Conservation (phyloP, 169 alveolate species). For the Cryptosporidium viatorum region DNA sequence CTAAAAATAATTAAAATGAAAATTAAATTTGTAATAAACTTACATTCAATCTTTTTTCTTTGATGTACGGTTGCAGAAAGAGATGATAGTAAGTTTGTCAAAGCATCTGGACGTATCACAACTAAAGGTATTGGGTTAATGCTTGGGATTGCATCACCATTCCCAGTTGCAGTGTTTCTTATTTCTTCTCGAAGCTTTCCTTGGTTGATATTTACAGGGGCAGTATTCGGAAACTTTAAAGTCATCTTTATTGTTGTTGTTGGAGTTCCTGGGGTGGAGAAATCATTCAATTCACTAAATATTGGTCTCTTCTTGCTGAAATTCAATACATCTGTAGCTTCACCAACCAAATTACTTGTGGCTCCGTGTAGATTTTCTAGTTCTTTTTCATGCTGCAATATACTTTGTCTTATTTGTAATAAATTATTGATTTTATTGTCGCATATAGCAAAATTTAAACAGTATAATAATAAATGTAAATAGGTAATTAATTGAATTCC, state of each 20-base stretch:
- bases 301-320: slow-evolving; percentile 54
- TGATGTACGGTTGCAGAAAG: slow-evolving; percentile 74
- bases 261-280: slow-evolving; percentile 20
- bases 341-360: slow-evolving; percentile 56
- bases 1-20: slow-evolving; percentile 4
- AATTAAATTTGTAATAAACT: not conserved
- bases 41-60: slow-evolving; percentile 59
- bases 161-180: slow-evolving; percentile 39
- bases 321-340: slow-evolving; percentile 68
- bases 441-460: not conserved
- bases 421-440: slow-evolving; percentile 25
- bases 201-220: slow-evolving; percentile 45
- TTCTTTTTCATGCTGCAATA: slow-evolving; percentile 67
- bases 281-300: slow-evolving; percentile 30
- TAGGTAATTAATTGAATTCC: slow-evolving; percentile 6
- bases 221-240: slow-evolving; percentile 62
- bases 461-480: not conserved
- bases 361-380: slow-evolving; percentile 46
- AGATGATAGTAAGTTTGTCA: slow-evolving; percentile 55
- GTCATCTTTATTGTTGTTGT: slow-evolving; percentile 70
- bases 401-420: slow-evolving; percentile 21
- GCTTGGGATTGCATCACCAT: slow-evolving; percentile 6
- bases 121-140: slow-evolving; percentile 71
- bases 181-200: slow-evolving; percentile 67
- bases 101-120: slow-evolving; percentile 69